Evolutionary conservation across 208 protist genomes (phyloP), one percentile per base, ranked within the genome.

Genomic region (Porcisia deanei): DNA sequence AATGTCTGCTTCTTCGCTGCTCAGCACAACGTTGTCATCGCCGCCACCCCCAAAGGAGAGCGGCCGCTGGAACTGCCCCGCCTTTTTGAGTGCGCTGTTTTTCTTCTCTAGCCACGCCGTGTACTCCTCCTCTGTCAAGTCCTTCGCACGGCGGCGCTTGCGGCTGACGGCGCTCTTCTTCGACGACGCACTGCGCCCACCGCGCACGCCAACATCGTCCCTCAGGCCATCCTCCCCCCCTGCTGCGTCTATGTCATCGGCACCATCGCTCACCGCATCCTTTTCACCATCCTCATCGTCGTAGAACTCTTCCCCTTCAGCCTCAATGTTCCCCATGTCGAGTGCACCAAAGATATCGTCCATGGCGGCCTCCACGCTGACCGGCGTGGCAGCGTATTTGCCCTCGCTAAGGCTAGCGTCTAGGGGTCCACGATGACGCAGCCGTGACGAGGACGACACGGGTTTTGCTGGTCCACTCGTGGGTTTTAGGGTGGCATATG

Each of bases 261-360:
- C 75, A 2, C 67, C 75, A 18, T 83, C 75, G 20, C 65, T 61
- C 12, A 57, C 61, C 25, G 2, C 55, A 25, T 54, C 69, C 8
- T 74, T 61, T 0, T 71, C 80, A 63, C 73, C 73, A 54, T 54
- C 57, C 9, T 76, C 34, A 37, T 66, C 74, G 61, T 76, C 74
- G 61, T 76, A 73, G 3, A 86, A 54, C 52, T 88, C 90, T 39
- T 91, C 84, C 1, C 80, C 86, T 43, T 94, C 88, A 0, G 72
- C 88, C n/a, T 95, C 90, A 58, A 93, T 82, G 34, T 94, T 87
- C 16, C 77, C 83, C 88, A 93, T 91, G 69, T 96, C 90, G 9
- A 96, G 82, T 8, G 81, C 83, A 14, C 88, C 88, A 61, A 96
- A 96, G 57, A 96, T 80, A 65, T 92, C 89, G 55, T 94, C 89